Percentiles rank a stretch among this genome's conserved stretches.
phyloP scores from a whole-genome alignment of 768 basidiomycete species.

The Infundibulicybe gibba region DNA sequence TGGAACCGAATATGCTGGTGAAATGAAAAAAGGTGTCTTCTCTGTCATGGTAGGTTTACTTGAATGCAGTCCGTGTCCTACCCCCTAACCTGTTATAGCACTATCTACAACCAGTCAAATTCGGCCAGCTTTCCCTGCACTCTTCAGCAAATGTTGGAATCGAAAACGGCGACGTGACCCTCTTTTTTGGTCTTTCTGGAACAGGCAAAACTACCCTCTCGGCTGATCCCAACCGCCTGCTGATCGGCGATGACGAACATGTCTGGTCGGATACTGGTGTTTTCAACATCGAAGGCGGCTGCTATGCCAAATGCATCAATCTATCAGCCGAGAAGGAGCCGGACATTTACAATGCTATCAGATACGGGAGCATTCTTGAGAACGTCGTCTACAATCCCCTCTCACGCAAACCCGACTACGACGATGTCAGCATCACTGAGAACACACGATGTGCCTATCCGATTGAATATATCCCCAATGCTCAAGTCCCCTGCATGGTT shows the following conservation, averaged over 20 bases:
- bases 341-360: slow-evolving; percentile 94
- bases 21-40: slow-evolving; percentile 99
- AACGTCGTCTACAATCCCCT: slow-evolving; percentile 95
- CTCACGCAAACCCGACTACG: slow-evolving; percentile 86
- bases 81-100: slow-evolving; percentile 47
- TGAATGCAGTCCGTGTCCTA: slow-evolving; percentile 3
- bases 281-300: slow-evolving; percentile 99
- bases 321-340: slow-evolving; percentile 97
- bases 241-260: slow-evolving; percentile 99
- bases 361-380: slow-evolving; percentile 95
- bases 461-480: slow-evolving; percentile 95
- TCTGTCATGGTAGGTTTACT: slow-evolving; percentile 79
- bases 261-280: slow-evolving; percentile 99
- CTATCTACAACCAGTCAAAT: slow-evolving; percentile 98
- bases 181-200: slow-evolving; percentile 98
- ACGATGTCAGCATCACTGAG: slow-evolving; percentile 95
- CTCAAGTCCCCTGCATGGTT: slow-evolving; percentile 88
- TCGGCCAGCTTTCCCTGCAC: slow-evolving; percentile 95
- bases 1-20: slow-evolving; percentile 95
- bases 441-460: slow-evolving; percentile 99
- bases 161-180: slow-evolving; percentile 85
- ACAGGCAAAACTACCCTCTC: slow-evolving; percentile 99
- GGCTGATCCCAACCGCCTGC: slow-evolving; percentile 87
- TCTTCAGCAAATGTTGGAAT: slow-evolving; percentile 96
- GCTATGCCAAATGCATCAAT: slow-evolving; percentile 98